Evolutionary conservation across 257 asterid genomes (phyloP), one percentile per base, ranked within the genome.

Genomic region (Capsicum baccatum): DNA sequence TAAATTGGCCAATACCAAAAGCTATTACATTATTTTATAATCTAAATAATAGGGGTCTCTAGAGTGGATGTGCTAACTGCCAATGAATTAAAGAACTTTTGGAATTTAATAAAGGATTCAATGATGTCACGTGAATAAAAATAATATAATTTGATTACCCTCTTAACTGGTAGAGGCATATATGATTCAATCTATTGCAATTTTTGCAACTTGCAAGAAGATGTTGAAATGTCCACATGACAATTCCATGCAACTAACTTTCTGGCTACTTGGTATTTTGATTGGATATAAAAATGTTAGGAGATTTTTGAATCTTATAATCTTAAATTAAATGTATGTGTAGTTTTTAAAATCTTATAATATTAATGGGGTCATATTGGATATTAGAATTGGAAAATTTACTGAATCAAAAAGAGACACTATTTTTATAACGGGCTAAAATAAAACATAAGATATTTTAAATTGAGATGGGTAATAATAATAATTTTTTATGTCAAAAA

Each of bases 121-220:
- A 54, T 78, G 81, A 54, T 78, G 64, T 54, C 81, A 76, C 81
- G 64, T 52, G 64, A 54, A 76, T 15, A 54, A 54, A 21, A 52
- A 14, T 76, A 26, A 42, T 67, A 68, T 63, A 21, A 66, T 63
- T 6, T 35, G 39, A 66, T 17, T 16, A 4, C 79, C 9, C 33
- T 71, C 11, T 59, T 52, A 10, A 48, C 9, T 59, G 33, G 66
- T 12, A 8, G 33, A 17, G 79, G 57, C 79, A 44, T 39, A 39
- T 39, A 39, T 71, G 58, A 3, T 14, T 78, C 50, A 78, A 14
- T 76, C 19, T 35, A 47, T 21, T 52, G 8, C 63, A 33, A 16
- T 13, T 26, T 67, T 48, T 52, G 81, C 64, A 76, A 54, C 64
- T 76, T 76, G 64, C 26, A 52, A 54, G 81, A 52, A 76, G 81